A percentile compares a stretch with the other conserved stretches of the same genome.
phyloP scores from a whole-genome alignment of 1,284 basidiomycete genomes.

The Psilocybe mexicana region DNA sequence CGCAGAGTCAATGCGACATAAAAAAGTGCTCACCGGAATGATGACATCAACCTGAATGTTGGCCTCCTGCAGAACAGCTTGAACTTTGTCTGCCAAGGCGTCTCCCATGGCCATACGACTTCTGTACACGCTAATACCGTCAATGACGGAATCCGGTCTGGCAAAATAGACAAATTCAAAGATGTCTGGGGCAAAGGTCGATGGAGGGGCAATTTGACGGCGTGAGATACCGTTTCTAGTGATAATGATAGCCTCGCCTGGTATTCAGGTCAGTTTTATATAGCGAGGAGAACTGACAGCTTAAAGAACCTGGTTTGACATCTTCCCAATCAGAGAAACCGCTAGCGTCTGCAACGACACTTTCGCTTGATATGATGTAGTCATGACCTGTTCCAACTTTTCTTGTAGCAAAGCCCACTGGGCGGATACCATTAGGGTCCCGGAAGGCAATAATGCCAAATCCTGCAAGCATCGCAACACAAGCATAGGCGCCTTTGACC shows the following conservation, averaged over 20 bases:
- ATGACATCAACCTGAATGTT: conserved; percentile 88
- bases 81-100: conserved; percentile 86
- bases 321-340: conserved; percentile 94
- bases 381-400: conserved; percentile 64
- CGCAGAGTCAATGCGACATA: conserved; percentile 24
- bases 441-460: conserved; percentile 99
- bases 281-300: not conserved
- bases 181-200: conserved; percentile 94
- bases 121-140: conserved; percentile 97
- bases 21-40: conserved; percentile 71
- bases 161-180: conserved; percentile 99
- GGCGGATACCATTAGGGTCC: conserved; percentile 98
- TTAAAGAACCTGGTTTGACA: conserved; percentile 76
- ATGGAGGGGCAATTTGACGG: conserved; percentile 69
- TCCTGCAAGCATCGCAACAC: conserved; percentile 97
- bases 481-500: conserved; percentile 93
- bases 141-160: conserved; percentile 95
- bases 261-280: conserved; percentile 5
- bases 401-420: conserved; percentile 81
- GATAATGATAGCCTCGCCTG: conserved; percentile 94
- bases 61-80: conserved; percentile 69
- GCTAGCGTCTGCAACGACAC: conserved; percentile 92
- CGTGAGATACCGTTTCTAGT: conserved; percentile 77
- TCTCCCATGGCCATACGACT: conserved; percentile 99
- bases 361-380: conserved; percentile 94